phyloP scores from a whole-genome alignment of 1,139 yeast species.

The Blastobotrys indianensis region DNA sequence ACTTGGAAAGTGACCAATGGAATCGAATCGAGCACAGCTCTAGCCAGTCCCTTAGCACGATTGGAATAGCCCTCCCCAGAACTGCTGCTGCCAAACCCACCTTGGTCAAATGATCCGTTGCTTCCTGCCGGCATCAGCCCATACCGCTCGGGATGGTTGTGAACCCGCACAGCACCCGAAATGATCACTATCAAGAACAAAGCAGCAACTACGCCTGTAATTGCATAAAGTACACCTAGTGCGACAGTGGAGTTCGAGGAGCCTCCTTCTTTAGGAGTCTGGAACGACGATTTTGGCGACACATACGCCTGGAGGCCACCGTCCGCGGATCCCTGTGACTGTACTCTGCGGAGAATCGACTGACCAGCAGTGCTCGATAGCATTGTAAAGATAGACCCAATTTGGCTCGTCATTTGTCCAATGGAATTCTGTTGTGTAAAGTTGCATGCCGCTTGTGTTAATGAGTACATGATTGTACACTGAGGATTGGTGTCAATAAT shows the following conservation, averaged over 20 bases:
- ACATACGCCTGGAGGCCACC: constrained; percentile 19
- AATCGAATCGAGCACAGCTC: constrained; percentile 36
- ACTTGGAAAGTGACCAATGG: constrained; percentile 30
- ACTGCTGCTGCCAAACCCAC: neutral
- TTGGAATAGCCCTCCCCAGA: constrained; percentile 18
- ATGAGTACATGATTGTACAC: constrained; percentile 30
- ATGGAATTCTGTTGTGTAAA: constrained; percentile 18
- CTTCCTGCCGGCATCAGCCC: constrained; percentile 22
- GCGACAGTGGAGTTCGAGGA: constrained; percentile 25
- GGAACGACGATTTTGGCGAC: constrained; percentile 15
- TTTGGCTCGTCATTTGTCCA: constrained; percentile 22
- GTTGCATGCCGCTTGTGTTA: constrained; percentile 24
- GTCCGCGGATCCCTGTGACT: constrained; percentile 13
- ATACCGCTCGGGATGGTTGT: constrained; percentile 35
- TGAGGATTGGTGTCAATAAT: constrained; percentile 26
- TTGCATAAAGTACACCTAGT: constrained; percentile 30
- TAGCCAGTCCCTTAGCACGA: constrained; percentile 33
- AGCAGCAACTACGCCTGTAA: constrained; percentile 31
- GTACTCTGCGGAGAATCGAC: constrained; percentile 22
- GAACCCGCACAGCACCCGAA: constrained; percentile 33
- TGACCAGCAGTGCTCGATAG: constrained; percentile 23
- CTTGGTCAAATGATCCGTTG: constrained; percentile 16
- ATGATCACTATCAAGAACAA: constrained; percentile 30
- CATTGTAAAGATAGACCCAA: constrained; percentile 31
- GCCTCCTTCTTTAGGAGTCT: constrained; percentile 10